Evolutionary conservation across 2,329 filamentous ascomycete species (phyloP).

Genomic region (Arthrinium phaeospermum): DNA sequence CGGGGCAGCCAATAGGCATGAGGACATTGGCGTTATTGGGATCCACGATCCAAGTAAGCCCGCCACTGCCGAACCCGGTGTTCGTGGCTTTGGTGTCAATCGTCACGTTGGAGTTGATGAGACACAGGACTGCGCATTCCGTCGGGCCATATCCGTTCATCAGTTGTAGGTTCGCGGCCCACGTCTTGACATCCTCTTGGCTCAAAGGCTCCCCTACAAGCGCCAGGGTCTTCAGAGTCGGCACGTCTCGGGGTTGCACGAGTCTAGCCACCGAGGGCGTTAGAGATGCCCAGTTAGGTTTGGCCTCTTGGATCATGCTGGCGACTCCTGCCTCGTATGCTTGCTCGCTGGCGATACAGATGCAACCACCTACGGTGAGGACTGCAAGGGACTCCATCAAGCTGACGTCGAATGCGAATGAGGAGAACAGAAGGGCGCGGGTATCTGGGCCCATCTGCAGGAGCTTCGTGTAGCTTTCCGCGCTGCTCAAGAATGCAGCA

Average conservation of each 20-base stretch:
- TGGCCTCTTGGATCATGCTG: constrained; percentile 19
- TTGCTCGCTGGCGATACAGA: constrained; percentile 22
- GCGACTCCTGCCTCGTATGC: constrained; percentile 9
- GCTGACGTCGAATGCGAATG: constrained; percentile 23
- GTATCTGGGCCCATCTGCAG: constrained; percentile 57
- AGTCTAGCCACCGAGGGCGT: constrained; percentile 21
- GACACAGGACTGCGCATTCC: background rate
- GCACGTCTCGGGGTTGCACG: constrained; percentile 19
- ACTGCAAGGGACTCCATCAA: constrained; percentile 20
- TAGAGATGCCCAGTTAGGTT: constrained; percentile 21
- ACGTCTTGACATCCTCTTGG: constrained; percentile 16
- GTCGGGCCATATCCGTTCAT: background rate
- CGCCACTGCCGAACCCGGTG: constrained; percentile 21
- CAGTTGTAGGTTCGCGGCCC: constrained; percentile 4
- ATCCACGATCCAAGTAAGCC: constrained; percentile 24
- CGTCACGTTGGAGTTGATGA: background rate
- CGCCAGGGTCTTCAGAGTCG: constrained; percentile 18
- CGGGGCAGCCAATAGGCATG: constrained; percentile 21
- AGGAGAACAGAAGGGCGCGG: constrained; percentile 31
- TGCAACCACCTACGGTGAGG: constrained; percentile 17
- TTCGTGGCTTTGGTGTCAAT: background rate
- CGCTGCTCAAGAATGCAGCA: constrained; percentile 16
- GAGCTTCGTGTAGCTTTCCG: background rate
- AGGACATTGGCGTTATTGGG: constrained; percentile 23
- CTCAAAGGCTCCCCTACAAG: constrained; percentile 20